These are phyloP conservation scores for Pyracantha coccinea DNA, from an alignment of 331 rosid genomes.

Conservation along the genomic window DNA sequence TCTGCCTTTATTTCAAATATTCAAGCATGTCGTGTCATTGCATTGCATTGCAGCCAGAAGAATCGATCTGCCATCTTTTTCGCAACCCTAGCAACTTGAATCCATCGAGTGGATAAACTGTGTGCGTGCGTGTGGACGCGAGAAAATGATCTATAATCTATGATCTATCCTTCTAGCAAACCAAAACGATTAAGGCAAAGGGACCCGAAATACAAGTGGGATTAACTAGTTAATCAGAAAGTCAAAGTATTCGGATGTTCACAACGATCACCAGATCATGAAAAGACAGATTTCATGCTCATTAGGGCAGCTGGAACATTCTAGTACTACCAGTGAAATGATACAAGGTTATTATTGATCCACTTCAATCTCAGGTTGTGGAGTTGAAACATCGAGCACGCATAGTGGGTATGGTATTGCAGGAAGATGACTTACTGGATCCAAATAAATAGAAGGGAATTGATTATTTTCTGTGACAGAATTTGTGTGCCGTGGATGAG, in stretches of 20 bases:
- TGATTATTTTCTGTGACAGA: not conserved
- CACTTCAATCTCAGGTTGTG: not conserved
- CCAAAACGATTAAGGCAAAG: not conserved
- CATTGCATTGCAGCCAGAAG: not conserved
- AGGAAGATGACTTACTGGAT: not conserved
- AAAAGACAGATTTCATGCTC: not conserved
- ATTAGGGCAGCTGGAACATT: not conserved
- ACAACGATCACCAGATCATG: not conserved
- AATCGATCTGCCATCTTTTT: not conserved
- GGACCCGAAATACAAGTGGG: not conserved
- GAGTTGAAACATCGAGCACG: not conserved
- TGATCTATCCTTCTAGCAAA: not conserved
- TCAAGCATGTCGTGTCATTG: not conserved
- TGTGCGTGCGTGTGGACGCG: not conserved
- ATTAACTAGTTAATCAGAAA: not conserved
- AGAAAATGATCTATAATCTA: not conserved
- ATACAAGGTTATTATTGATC: not conserved
- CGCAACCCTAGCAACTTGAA: not conserved
- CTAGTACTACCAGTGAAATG: not conserved
- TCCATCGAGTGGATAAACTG: not conserved
- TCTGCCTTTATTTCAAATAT: not conserved
- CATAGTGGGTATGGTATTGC: not conserved
- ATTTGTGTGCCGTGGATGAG: slow-evolving; percentile 17
- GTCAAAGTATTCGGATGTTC: not conserved
- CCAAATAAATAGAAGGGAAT: not conserved